Percentiles rank a stretch among this genome's conserved stretches.
Conservation (phyloP, 2,329 filamentous ascomycete genomes). For the Thielaviopsis euricoi region DNA sequence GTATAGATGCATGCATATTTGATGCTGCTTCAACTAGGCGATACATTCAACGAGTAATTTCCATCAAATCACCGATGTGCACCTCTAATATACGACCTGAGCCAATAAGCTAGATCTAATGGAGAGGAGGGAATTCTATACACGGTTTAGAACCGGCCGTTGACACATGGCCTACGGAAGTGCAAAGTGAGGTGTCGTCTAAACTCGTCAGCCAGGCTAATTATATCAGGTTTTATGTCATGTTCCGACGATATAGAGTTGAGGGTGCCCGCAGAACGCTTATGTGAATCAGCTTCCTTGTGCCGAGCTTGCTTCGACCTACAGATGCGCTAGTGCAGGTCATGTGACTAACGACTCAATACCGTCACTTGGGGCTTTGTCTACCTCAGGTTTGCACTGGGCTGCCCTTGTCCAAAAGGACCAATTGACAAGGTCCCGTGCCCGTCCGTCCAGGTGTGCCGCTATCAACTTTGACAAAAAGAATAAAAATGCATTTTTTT, state of each 20-base stretch:
- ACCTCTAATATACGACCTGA: not conserved
- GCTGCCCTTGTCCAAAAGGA: not conserved
- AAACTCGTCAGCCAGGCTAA: not conserved
- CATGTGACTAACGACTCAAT: not conserved
- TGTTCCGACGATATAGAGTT: not conserved
- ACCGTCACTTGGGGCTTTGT: not conserved
- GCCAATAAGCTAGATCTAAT: not conserved
- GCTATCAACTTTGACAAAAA: not conserved
- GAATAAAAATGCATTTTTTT: not conserved
- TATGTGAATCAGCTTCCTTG: not conserved
- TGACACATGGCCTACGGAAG: not conserved
- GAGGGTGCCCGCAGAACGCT: not conserved
- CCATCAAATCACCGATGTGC: not conserved
- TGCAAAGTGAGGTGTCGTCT: not conserved
- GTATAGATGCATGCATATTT: constrained; percentile 6
- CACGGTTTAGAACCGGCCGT: not conserved
- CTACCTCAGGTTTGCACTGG: not conserved
- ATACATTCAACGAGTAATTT: not conserved
- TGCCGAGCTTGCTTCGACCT: not conserved
- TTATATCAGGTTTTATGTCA: not conserved
- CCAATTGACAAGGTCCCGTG: not conserved
- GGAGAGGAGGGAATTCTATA: no score
- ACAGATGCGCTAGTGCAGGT: not conserved
- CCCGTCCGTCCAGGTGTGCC: not conserved
- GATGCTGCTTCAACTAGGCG: constrained; percentile 12